phyloP scores from a whole-genome alignment of 1,139 yeast species.

The Zygosaccharomyces pseudobailii region DNA sequence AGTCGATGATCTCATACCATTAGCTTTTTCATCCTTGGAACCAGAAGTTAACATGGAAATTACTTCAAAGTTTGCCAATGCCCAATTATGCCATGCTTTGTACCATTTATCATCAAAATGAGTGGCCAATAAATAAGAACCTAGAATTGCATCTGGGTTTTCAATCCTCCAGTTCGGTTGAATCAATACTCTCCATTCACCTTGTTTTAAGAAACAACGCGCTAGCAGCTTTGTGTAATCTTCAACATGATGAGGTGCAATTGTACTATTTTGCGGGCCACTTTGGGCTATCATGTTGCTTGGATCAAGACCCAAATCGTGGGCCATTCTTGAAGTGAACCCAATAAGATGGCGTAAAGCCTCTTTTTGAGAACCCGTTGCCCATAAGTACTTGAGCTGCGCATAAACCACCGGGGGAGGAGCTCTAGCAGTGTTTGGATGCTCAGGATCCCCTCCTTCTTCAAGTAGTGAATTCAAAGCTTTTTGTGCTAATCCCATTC shows the following conservation, averaged over 20 bases:
- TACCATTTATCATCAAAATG: constrained; percentile 93
- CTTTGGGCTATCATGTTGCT: constrained; percentile 76
- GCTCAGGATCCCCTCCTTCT: constrained; percentile 41
- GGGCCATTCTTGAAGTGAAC: constrained; percentile 87
- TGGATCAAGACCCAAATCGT: constrained; percentile 73
- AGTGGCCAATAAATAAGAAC: constrained; percentile 89
- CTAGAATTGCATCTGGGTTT: constrained; percentile 68
- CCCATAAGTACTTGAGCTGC: constrained; percentile 95
- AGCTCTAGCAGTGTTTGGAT: constrained; percentile 66
- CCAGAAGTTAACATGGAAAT: constrained; percentile 60
- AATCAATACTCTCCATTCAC: constrained; percentile 93
- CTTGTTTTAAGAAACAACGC: constrained; percentile 92
- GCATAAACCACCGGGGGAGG: constrained; percentile 97
- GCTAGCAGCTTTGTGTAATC: constrained; percentile 86
- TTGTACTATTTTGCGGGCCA: constrained; percentile 40
- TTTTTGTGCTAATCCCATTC: constrained; percentile 89
- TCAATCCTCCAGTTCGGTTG: constrained; percentile 72
- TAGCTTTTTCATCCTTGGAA: constrained; percentile 25
- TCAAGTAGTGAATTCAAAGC: constrained; percentile 73
- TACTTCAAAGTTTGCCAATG: constrained; percentile 93
- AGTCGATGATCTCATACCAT: constrained; percentile 25
- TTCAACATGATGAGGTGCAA: constrained; percentile 76
- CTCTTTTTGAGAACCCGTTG: constrained; percentile 81
- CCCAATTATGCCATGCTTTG: constrained; percentile 99
- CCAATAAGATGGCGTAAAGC: constrained; percentile 83